These are phyloP conservation scores for Eruca vesicaria DNA, from an alignment of 441 rosid species.

Conservation along the genomic window DNA sequence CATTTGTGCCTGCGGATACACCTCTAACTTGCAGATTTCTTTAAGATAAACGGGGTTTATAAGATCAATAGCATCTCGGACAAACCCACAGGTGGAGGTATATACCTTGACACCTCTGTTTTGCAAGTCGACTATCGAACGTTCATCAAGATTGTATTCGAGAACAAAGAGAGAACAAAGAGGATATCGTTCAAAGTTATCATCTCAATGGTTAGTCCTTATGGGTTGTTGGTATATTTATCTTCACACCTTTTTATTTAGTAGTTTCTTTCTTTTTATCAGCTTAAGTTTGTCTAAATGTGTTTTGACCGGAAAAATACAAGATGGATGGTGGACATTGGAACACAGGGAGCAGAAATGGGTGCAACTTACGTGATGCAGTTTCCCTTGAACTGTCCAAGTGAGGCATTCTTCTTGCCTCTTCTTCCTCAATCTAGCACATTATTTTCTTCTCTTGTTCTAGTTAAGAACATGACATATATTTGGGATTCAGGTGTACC, in stretches of 20 bases:
- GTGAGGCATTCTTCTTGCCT: constrained; percentile 38
- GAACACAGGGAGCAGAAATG: constrained; percentile 63
- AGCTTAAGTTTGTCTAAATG: not conserved
- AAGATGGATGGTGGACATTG: constrained; percentile 97
- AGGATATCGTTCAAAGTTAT: constrained; percentile 74
- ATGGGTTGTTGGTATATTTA: constrained; percentile 80
- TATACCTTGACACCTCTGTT: constrained; percentile 80
- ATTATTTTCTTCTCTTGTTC: not conserved
- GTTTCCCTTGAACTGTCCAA: constrained; percentile 68
- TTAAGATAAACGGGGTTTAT: constrained; percentile 74
- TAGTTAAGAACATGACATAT: not conserved
- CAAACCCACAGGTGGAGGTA: constrained; percentile 66
- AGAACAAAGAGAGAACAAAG: too few species aligned
- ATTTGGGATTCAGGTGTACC: constrained; percentile 66
- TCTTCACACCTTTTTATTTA: not conserved
- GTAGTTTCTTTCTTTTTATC: not conserved
- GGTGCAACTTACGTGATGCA: constrained; percentile 85
- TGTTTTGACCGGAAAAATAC: constrained; percentile 18
- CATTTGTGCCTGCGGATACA: constrained; percentile 72
- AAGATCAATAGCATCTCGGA: constrained; percentile 62
- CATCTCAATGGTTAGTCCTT: constrained; percentile 88
- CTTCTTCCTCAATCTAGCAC: not conserved
- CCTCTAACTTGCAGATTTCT: constrained; percentile 88
- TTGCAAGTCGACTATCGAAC: constrained; percentile 66
- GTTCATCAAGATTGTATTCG: constrained; percentile 75